Conservation (phyloP, 2,329 filamentous ascomycete species). For the Ceratocystis lukuohia region DNA sequence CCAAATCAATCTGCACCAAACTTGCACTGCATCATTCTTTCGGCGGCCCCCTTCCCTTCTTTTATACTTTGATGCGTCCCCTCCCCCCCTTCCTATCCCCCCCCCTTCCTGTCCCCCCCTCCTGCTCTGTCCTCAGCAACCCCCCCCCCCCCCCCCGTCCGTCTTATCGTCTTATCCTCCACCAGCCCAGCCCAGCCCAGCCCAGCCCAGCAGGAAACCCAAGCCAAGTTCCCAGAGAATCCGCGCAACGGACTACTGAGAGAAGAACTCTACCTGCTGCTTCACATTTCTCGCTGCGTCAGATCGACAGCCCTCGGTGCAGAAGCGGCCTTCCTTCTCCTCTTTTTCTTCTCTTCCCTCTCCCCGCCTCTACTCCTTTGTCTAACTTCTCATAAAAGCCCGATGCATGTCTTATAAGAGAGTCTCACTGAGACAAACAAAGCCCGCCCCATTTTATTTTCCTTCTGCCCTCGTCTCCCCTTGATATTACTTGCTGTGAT, state of each 20-base stretch:
- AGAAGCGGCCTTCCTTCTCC: neutral
- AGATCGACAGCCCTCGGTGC: neutral
- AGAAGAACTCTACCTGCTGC: too few relatives aligned
- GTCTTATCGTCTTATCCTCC: neutral
- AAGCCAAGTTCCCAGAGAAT: too few relatives aligned
- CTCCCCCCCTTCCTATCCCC: neutral
- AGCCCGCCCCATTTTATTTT: neutral
- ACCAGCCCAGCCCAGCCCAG: too few relatives aligned
- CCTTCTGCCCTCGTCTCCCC: neutral
- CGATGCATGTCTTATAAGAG: constrained; percentile 7
- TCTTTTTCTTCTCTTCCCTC: neutral
- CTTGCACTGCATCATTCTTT: neutral
- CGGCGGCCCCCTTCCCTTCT: neutral
- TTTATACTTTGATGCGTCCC: neutral
- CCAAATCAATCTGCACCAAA: too few relatives aligned
- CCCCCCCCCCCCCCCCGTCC: neutral
- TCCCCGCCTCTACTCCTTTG: neutral
- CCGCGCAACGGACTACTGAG: too few relatives aligned
- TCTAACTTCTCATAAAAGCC: neutral
- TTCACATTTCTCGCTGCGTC: neutral
- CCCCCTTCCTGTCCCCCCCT: neutral
- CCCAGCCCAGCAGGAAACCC: too few relatives aligned
- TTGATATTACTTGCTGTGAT: constrained; percentile 3
- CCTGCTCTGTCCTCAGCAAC: neutral
- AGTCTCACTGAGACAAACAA: constrained; percentile 3